Percentiles rank a stretch among this genome's conserved stretches.
These are phyloP conservation scores for Sclerotinia trifoliorum DNA, from an alignment of 2,329 filamentous ascomycete species.

Conservation along the genomic window DNA sequence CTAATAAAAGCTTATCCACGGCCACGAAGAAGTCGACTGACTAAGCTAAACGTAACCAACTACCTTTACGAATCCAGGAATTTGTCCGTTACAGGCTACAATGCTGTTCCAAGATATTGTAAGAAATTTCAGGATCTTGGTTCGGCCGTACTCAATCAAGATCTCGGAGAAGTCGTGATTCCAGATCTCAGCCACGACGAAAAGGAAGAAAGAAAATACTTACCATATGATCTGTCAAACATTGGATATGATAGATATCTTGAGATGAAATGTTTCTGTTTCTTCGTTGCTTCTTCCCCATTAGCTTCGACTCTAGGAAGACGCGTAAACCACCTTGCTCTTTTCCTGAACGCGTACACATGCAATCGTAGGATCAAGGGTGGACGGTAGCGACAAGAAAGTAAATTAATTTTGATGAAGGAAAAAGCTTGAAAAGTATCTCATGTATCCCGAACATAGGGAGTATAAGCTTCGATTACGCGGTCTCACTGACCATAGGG, in stretches of 20 bases:
- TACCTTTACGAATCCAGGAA: too few relatives aligned
- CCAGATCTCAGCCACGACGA: not conserved
- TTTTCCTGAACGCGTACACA: not conserved
- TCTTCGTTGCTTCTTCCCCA: not conserved
- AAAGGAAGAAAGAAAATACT: not conserved
- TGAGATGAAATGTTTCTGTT: not conserved
- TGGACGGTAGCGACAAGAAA: not conserved
- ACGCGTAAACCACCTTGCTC: not conserved
- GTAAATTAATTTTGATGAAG: too few relatives aligned
- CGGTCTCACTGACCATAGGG: not conserved
- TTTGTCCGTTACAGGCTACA: too few relatives aligned
- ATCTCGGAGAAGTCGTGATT: not conserved
- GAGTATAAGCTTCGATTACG: not conserved
- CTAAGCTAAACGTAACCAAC: not conserved
- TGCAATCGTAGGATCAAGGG: not conserved
- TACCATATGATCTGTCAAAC: conserved; percentile 1
- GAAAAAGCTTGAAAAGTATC: not conserved
- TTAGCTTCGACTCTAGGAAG: not conserved
- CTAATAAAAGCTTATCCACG: too few relatives aligned
- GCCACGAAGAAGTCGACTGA: not conserved
- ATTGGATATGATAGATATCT: not conserved
- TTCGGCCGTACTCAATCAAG: not conserved
- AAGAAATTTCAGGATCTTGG: not conserved
- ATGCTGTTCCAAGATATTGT: not conserved
- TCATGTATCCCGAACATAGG: not conserved